Base-by-base conservation (phyloP, 2,329 filamentous ascomycete genomes). In the Penicillium sp. region DNA sequence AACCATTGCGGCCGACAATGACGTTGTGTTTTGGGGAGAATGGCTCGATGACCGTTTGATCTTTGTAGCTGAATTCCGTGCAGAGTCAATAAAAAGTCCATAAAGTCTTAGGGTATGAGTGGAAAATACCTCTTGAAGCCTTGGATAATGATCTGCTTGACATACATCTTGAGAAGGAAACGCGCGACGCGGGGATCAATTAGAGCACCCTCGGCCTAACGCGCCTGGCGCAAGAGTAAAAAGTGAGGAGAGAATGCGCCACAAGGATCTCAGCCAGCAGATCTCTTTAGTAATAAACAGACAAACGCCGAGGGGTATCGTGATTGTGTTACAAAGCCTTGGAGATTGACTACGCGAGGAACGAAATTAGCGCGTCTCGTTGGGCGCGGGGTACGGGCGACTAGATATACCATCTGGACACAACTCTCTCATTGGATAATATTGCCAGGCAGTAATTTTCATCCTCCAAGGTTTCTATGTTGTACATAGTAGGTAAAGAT, bases 141-240 rank as follows among this genome's bases (percentile, higher is more conserved):
- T 77, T 99, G 94, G 74, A 99, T 97, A 76, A 97, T 97, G 76
- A 97, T 97, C 81, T 99, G 94, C 78, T 99, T 99, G 84, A 99
- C 97, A 81, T 95, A 94, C 92, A 97, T 96, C 68, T 74, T 82
- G 75, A 63, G 60, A 59, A 64, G 45, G 45, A 59, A 47, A 65
- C 61, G 69, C 65, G 66, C 61, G 67, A 70, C 65, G 65, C 66
- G 67, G 66, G 53, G 56, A 64, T 65, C 58, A 68, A 52, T 60
- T 59, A 59, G 36, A 65, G 61, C 58, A 60, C 59, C 65, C 59
- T 53, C 54, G 65, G 63, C 71, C 72, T 72, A 68, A 67, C 70
- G 70, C 64, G 61, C 57, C 52, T 57, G 25, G 55, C 55, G 54
- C 49, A 54, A 53, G 13, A 38, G 10, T 36, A 27, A 43, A 47